These are phyloP conservation scores for Haplosporangium sp. DNA, from an alignment of 371 early-diverging fungal genomes.

Conservation along the genomic window DNA sequence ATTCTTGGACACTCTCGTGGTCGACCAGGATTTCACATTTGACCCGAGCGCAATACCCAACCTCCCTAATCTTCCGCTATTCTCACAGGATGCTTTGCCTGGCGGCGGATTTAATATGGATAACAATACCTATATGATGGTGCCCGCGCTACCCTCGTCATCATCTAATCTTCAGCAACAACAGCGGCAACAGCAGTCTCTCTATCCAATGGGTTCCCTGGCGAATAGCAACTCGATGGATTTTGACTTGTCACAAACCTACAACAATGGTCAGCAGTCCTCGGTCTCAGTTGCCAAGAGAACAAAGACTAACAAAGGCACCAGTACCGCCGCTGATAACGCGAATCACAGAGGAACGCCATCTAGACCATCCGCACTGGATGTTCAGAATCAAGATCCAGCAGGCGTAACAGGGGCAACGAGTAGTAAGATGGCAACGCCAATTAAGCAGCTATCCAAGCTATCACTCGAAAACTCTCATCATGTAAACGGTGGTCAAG, in stretches of 20 bases:
- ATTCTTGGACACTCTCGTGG: constrained; percentile 49
- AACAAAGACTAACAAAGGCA: constrained; percentile 36
- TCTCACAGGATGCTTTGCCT: constrained; percentile 42
- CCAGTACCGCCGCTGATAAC: neutral
- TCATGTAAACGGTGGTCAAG: too few relatives aligned
- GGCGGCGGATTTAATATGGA: constrained; percentile 14
- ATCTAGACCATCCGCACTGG: constrained; percentile 14
- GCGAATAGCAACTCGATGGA: neutral
- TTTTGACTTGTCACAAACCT: neutral
- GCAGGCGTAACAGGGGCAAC: too few relatives aligned
- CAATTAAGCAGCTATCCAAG: constrained; percentile 49
- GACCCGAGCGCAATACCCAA: constrained; percentile 54
- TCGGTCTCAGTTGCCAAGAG: constrained; percentile 25
- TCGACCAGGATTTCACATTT: constrained; percentile 52
- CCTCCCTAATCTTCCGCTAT: constrained; percentile 44
- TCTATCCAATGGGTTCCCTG: too few relatives aligned
- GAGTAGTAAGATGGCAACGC: constrained; percentile 21
- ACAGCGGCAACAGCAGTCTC: too few relatives aligned
- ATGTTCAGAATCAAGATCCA: too few relatives aligned
- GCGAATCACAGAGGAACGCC: neutral
- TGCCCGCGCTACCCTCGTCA: too few relatives aligned
- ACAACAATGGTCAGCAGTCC: constrained; percentile 7
- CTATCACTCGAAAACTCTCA: constrained; percentile 28
- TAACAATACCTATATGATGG: too few relatives aligned
- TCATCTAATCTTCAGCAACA: too few relatives aligned